Conservation (phyloP, 2,329 filamentous ascomycete genomes). For the Lachnellula hyalina region DNA sequence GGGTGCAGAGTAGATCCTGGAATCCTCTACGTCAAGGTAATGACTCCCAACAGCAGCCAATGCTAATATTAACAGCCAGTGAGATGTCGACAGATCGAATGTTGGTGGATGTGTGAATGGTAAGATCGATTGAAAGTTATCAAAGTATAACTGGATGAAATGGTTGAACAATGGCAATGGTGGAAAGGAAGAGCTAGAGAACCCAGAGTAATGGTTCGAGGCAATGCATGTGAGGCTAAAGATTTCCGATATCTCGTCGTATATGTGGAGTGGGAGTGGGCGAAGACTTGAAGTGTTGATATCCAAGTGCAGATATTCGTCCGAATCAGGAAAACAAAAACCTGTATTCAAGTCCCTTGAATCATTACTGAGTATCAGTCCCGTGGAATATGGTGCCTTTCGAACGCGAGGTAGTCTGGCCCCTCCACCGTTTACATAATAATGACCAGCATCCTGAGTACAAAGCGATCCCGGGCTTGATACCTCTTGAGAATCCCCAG, state of each 20-base stretch:
- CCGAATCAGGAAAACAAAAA: conserved; percentile 12
- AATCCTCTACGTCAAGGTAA: conserved; percentile 26
- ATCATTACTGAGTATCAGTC: not conserved
- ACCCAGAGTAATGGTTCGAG: conserved; percentile 12
- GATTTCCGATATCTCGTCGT: conserved; percentile 14
- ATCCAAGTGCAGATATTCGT: conserved; percentile 1
- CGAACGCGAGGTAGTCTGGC: conserved; percentile 21
- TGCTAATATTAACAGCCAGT: conserved; percentile 38
- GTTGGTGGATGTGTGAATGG: conserved; percentile 36
- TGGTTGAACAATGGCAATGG: conserved; percentile 10
- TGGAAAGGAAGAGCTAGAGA: conserved; percentile 14
- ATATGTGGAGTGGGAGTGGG: conserved; percentile 10
- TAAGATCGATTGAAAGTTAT: conserved; percentile 36
- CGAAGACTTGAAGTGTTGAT: not conserved
- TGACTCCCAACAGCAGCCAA: conserved; percentile 38
- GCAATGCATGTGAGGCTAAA: conserved; percentile 19
- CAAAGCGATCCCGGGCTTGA: conserved; percentile 18
- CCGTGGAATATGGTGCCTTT: conserved; percentile 15
- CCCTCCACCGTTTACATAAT: conserved; percentile 26
- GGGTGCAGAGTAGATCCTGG: conserved; percentile 29
- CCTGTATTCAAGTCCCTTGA: not conserved
- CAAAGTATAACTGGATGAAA: conserved; percentile 34
- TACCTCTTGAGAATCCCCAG: conserved; percentile 6
- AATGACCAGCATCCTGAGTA: conserved; percentile 16
- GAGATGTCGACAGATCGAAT: conserved; percentile 32